phyloP scores from a whole-genome alignment of 441 rosid genomes.

The Arabidopsis lyrata region DNA sequence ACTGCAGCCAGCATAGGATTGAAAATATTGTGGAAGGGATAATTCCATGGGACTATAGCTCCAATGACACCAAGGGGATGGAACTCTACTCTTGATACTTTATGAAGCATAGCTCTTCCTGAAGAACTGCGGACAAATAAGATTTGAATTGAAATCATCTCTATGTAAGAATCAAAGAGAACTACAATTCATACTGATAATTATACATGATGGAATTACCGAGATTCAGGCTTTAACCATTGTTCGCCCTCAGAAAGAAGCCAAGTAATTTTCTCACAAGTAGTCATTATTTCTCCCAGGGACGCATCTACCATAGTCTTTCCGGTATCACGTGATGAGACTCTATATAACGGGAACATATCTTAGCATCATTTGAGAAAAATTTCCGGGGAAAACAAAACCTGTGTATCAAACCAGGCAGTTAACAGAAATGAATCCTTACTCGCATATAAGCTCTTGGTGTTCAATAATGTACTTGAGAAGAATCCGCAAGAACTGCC shows the following conservation, averaged over 20 bases:
- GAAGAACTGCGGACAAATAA: conserved; percentile 63
- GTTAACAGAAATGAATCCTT: conserved; percentile 47
- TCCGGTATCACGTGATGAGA: conserved; percentile 98
- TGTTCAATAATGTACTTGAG: conserved; percentile 91
- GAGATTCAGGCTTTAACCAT: conserved; percentile 95
- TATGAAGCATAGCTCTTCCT: conserved; percentile 97
- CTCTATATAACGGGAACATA: conserved; percentile 53
- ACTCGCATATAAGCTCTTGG: conserved; percentile 99
- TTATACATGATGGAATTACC: conserved; percentile 51
- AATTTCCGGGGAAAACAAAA: background rate
- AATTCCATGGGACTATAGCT: conserved; percentile 99
- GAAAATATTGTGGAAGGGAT: conserved; percentile 96
- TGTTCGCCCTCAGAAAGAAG: conserved; percentile 97
- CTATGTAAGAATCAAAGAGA: conserved; percentile 7
- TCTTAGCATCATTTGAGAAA: conserved; percentile 16
- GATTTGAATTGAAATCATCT: conserved; percentile 7
- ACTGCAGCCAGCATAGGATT: conserved; percentile 98
- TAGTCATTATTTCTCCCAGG: conserved; percentile 98
- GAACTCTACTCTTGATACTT: conserved; percentile 89
- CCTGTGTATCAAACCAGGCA: conserved; percentile 6
- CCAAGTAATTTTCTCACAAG: conserved; percentile 99
- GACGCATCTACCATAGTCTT: conserved; percentile 99
- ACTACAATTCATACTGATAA: background rate
- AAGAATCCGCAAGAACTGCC: conserved; percentile 93
- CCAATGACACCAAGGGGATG: conserved; percentile 97